Base-by-base conservation (phyloP, 106 monocot genomes). In the Allium fistulosum region DNA sequence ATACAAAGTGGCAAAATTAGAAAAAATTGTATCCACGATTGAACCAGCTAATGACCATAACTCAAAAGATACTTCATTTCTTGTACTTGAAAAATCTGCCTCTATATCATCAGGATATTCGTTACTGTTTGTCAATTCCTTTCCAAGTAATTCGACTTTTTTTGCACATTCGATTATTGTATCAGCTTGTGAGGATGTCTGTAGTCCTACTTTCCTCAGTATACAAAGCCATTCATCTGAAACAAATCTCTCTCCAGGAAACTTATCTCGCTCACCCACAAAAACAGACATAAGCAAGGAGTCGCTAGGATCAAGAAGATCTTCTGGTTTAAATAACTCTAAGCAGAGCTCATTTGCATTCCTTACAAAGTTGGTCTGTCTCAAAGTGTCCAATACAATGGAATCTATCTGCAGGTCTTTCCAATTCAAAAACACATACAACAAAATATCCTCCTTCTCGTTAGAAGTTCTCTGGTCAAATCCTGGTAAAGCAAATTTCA, bases 261-360 rank as follows among this genome's bases (percentile, higher is more conserved):
- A 99, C 57, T 66, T 92, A 62, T 75, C 62, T 55, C 55, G 79
- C 64, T 87, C 93, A 60, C 80, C 87, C 64, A 75, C 77, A 67
- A 99, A 99, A 12, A 99, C 76, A 57, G 92, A 99, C 70, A 83
- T 72, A 48, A 99, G 59, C 63, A 99, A 71, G 58, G 87, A 58
- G 77, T 99, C 97, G 77, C 55, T 76, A 75, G 93, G 97, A 81
- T 99, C 93, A 70, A 99, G 74, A 45, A 99, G 75, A 55, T 99
- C 92, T 63, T 53, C 74, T 15, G 99, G 99, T 72, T 82, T 99
- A 72, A 90, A 87, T 53, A 85, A 50, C 55, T 87, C 67, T 8
- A 67, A 49, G 62, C 76, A 79, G 68, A 72, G 52, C 72, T 92
- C 89, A 79, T 76, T 83, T 77, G 93, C 87, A 85, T 80, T 87